Conservation (phyloP, 1,284 basidiomycete species). For the Singerocomus inundabilis region DNA sequence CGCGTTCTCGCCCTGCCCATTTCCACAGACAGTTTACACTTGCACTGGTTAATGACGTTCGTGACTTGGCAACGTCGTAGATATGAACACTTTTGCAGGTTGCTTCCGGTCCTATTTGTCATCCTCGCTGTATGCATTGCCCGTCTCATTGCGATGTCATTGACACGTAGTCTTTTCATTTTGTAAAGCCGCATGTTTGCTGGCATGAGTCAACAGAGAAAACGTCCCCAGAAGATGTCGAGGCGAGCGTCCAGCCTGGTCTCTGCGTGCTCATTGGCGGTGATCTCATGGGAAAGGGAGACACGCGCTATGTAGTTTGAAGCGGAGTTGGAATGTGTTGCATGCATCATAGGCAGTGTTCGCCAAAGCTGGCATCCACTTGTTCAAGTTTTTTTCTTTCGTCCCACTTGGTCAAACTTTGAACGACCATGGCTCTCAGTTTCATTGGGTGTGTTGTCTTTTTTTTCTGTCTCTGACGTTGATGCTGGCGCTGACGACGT, state of each 20-base stretch:
- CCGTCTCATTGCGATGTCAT: background rate
- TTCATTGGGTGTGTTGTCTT: conserved; percentile 59
- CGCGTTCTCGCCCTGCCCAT: background rate
- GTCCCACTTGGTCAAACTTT: background rate
- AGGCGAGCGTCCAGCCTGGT: background rate
- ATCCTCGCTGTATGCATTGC: background rate
- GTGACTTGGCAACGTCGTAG: background rate
- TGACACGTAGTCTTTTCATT: background rate
- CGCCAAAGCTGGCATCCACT: conserved; percentile 10
- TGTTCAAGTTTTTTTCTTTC: conserved; percentile 19
- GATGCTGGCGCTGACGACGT: conserved; percentile 4
- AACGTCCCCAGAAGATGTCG: no score
- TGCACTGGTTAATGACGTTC: conserved; percentile 1
- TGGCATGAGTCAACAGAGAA: background rate
- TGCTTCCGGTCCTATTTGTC: conserved; percentile 8
- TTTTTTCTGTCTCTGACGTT: background rate
- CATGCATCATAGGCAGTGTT: conserved; percentile 10
- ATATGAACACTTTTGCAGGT: conserved; percentile 2
- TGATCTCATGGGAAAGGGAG: background rate
- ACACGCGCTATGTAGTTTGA: conserved; percentile 8
- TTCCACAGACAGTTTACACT: background rate
- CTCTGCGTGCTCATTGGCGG: background rate
- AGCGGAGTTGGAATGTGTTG: conserved; percentile 26
- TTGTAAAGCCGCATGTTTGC: background rate
- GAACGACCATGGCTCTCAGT: conserved; percentile 58